Base-by-base conservation (phyloP, 805 yeast species). In the Pichia nakasei region DNA sequence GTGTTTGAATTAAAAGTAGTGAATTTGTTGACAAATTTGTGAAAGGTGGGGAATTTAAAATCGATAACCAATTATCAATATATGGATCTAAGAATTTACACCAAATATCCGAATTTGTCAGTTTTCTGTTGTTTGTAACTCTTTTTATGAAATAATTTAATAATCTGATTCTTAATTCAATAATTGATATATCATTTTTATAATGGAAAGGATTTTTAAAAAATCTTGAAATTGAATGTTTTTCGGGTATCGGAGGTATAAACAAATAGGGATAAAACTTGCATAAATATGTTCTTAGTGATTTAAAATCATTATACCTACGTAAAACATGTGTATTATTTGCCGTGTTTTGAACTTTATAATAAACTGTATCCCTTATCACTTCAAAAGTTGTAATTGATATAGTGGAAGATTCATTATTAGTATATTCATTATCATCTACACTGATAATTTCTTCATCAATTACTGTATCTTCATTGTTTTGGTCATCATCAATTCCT, bases 201-300 rank as follows among this genome's bases (percentile, higher is more conserved):
- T 63, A 63, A 22, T 50, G 51, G 35, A 63, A 57, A 2, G 67
- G 67, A 39, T 57, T 56, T 22, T 52, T 52, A 18, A 65, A 46
- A 18, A 62, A 48, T 34, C 55, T 49, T 37, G 74, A 63, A 15
- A 76, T 50, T 2, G 80, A 70, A 49, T 84, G 93, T 56, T 84
- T 85, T 58, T 82, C 84, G 0, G 98, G 98, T n/a, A 93, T 86
- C 1, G 97, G 96, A 4, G 99, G 97, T 9, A 93, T 78, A 11
- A 93, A 75, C n/a, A 85, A 64, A 5, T 94, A 78, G 4, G 97
- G 98, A 54, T 83, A 82, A 43, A 89, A 68, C 50, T 80, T 77
- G 2, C 78, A 66, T 29, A 93, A 66, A 5, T 80, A 74, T 24
- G 77, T 79, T 45, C 96, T 70, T 32, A 93, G 69, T 34, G 89